Conservation (phyloP, 495 filamentous ascomycete genomes). For the Penicillium daleae region DNA sequence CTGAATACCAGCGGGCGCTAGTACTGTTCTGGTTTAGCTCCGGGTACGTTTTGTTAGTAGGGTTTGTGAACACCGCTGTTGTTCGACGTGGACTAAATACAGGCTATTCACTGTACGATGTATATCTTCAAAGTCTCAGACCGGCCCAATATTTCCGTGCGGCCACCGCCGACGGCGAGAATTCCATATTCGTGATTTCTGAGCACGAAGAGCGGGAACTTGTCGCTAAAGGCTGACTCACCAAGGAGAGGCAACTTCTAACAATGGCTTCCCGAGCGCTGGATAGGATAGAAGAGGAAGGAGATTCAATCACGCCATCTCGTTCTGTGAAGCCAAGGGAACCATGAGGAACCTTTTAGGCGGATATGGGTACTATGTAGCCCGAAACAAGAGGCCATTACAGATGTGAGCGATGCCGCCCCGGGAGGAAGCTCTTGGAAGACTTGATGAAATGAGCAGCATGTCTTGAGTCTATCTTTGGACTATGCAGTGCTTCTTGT, state of each 20-base stretch:
- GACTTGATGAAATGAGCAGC: slow-evolving; percentile 8
- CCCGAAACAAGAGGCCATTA: slow-evolving; percentile 1
- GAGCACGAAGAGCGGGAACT: slow-evolving; percentile 13
- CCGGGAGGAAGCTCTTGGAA: slow-evolving; percentile 8
- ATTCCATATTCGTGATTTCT: too few species aligned
- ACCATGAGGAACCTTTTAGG: not conserved
- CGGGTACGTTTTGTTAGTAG: too few species aligned
- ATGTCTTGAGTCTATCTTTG: slow-evolving; percentile 13
- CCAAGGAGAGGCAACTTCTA: slow-evolving; percentile 9
- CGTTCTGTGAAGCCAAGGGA: not conserved
- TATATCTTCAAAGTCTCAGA: slow-evolving; percentile 27
- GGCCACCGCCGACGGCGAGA: slow-evolving; percentile 32
- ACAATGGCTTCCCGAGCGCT: slow-evolving; percentile 11
- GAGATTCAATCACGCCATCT: not conserved
- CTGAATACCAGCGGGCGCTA: too few species aligned
- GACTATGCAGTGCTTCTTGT: slow-evolving; percentile 14
- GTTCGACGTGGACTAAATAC: too few species aligned
- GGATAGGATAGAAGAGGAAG: slow-evolving; percentile 12
- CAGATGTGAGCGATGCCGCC: not conserved
- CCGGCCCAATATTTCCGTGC: slow-evolving; percentile 37
- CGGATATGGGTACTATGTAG: slow-evolving; percentile 2
- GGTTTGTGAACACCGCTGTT: too few species aligned
- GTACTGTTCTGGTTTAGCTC: too few species aligned
- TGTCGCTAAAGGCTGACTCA: slow-evolving; percentile 7
- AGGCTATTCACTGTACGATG: slow-evolving; percentile 2